Evolutionary conservation across 2,329 filamentous ascomycete genomes (phyloP).

Genomic region (Aspergillus sp.): DNA sequence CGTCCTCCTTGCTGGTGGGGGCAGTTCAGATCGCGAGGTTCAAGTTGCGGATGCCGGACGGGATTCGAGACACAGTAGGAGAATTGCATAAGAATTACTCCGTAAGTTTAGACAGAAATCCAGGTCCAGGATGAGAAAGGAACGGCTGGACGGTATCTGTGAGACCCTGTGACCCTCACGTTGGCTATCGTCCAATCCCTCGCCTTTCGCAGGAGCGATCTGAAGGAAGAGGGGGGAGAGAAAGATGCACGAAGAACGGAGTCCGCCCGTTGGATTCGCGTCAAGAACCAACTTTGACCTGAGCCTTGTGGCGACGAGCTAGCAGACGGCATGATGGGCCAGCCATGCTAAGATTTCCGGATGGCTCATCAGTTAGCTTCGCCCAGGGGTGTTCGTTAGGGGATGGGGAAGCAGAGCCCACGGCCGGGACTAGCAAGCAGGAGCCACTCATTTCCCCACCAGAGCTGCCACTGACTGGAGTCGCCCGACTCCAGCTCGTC

Average conservation of each 20-base stretch:
- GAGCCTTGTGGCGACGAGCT: slow-evolving; percentile 17
- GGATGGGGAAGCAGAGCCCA: slow-evolving; percentile 35
- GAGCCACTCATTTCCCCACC: slow-evolving; percentile 33
- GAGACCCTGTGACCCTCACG: slow-evolving; percentile 11
- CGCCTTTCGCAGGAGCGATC: slow-evolving; percentile 18
- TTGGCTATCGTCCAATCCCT: slow-evolving; percentile 18
- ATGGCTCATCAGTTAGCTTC: slow-evolving; percentile 24
- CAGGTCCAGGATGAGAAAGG: slow-evolving; percentile 8
- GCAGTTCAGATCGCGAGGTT: slow-evolving; percentile 8
- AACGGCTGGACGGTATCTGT: slow-evolving; percentile 6
- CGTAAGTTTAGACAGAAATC: slow-evolving; percentile 4
- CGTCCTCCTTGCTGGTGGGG: slow-evolving; percentile 12
- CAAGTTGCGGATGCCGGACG: slow-evolving; percentile 9
- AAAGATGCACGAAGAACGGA: slow-evolving; percentile 12
- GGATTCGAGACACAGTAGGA: slow-evolving; percentile 3
- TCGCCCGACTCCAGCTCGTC: slow-evolving; percentile 21
- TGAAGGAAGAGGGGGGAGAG: slow-evolving; percentile 17
- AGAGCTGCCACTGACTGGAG: slow-evolving; percentile 30
- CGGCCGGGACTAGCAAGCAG: slow-evolving; percentile 36
- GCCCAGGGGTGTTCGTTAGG: slow-evolving; percentile 40
- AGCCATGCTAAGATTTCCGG: slow-evolving; percentile 18
- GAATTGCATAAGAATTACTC: slow-evolving; percentile 3
- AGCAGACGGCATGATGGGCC: slow-evolving; percentile 20
- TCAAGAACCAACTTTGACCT: slow-evolving; percentile 17
- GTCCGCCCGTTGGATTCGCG: slow-evolving; percentile 19